Percentiles rank a stretch among this genome's conserved stretches.
phyloP scores from a whole-genome alignment of 1,284 basidiomycete species.

The Fomes fomentarius region DNA sequence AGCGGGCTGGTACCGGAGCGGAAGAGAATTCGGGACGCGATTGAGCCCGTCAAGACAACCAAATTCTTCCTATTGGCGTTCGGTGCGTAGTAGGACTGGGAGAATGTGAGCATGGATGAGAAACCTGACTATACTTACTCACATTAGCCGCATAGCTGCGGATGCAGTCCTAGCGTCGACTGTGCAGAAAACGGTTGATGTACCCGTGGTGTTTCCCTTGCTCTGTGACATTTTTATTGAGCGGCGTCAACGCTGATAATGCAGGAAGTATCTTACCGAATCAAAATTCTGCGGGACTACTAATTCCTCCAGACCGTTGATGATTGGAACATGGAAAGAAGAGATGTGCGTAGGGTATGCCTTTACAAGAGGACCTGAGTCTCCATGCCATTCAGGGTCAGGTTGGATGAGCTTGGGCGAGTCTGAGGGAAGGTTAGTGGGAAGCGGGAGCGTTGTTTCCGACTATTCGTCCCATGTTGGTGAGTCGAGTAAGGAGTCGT shows the following conservation, averaged over 20 bases:
- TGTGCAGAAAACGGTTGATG: constrained; percentile 4
- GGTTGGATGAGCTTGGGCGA: neutral
- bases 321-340: constrained; percentile 1
- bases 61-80: constrained; percentile 8
- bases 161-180: constrained; percentile 8
- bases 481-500: too few relatives aligned
- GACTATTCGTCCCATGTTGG: constrained; percentile 2
- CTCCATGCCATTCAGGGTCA: constrained; percentile 19
- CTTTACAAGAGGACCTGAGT: constrained; percentile 26
- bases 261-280: constrained; percentile 1
- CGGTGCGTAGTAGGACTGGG: constrained; percentile 11
- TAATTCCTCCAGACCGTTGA: constrained; percentile 22
- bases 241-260: neutral
- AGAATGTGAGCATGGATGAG: neutral
- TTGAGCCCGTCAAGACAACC: constrained; percentile 17
- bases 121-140: neutral
- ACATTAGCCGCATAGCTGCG: constrained; percentile 17
- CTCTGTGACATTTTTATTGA: neutral
- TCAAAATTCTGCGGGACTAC: constrained; percentile 12
- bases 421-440: neutral
- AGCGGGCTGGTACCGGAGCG: constrained; percentile 1
- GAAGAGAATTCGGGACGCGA: constrained; percentile 9
- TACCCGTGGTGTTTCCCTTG: constrained; percentile 8
- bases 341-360: constrained; percentile 9
- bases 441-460: constrained; percentile 3